Base-by-base conservation (phyloP, 148 eudicot genomes). In the Diospyros lotus region DNA sequence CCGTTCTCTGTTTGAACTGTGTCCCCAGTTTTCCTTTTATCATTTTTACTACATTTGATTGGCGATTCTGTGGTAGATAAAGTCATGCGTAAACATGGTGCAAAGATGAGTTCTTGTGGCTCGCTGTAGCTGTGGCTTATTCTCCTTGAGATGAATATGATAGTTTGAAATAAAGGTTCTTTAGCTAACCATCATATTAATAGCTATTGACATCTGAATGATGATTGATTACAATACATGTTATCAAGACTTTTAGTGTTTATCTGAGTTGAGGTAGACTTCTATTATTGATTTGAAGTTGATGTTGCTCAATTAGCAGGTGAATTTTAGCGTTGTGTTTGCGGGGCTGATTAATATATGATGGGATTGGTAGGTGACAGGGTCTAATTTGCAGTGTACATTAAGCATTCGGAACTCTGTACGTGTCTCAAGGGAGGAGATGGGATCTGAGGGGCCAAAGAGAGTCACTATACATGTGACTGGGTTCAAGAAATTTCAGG, bases 401-500 rank as follows among this genome's bases (percentile, higher is more conserved):
- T 79, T 41, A 45, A 74, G 67, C 66, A 81, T 74, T 55, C 81
- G 83, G 68, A 84, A 79, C 71, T 81, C 77, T 60, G 61, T 74
- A 2, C 40, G 68, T 75, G 73, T 68, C 15, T 50, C 3, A 41
- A 56, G 73, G 68, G 56, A 76, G 42, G 73, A 77, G 46, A 91
- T 91, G 96, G 96, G 96, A 74, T 91, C 96, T 50, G 93, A 89
- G 76, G 93, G 90, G 71, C 83, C 90, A 52, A 86, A 80, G 75
- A 42, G 13, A 61, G 84, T 91, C 50, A 87, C 83, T 64, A 80
- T 89, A 66, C 88, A 91, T 62, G 88, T 91, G 66, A 89, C 96
- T 3, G 96, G 96, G 45, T 91, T 91, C 85, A 89, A 89, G 81
- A 91, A 87, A 83, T 91, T 91, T 70, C 89, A 89, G 42, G 96